Base-by-base conservation (phyloP, 345 rosid genomes). In the Corymbia maculata region DNA sequence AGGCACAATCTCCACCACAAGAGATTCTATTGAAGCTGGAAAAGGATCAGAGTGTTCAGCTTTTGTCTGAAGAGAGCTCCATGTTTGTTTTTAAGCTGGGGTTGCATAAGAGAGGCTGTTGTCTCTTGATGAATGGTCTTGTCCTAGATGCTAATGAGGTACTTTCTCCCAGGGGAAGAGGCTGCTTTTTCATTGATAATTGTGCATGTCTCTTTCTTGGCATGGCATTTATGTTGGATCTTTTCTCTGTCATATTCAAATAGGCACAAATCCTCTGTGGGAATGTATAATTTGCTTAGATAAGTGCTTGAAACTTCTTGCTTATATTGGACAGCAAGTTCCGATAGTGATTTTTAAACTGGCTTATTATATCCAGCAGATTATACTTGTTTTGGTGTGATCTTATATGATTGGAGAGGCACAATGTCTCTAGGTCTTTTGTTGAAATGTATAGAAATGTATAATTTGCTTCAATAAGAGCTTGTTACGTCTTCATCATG, bases 111-210 rank as follows among this genome's bases (percentile, higher is more conserved):
- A 75, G 95, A 90, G 91, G 91, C 88, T 94, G 98, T 86, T 92
- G 94, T 89, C 93, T 97, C 86, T 91, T 98, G 93, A 95, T 98
- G 99, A 98, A 98, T 92, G 99, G 99, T 26, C 97, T 98, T 89
- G 99, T 98, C 92, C 87, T 91, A 89, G 98, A 97, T 90, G 91
- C 99, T 91, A 91, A 91, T 61, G 98, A 98, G 99, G 99, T 98
- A 93, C 85, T 90, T 87, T 86, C 44, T 86, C 53, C 68, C 49
- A 86, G 17, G 59, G 16, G 17, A 86, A 86, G 82, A 88, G 22
- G 52, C 24, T 90, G 51, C 68, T 86, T 53, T 42, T 68, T 85
- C 24, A 51, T 64, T 66, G 49, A 85, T 17, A 51, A 36, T 16
- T 70, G 51, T 28, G 30, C 51, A 36, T 57, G 16, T 87, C 89